Conservation (phyloP, 441 rosid genomes). For the Bruguiera hainesii region DNA sequence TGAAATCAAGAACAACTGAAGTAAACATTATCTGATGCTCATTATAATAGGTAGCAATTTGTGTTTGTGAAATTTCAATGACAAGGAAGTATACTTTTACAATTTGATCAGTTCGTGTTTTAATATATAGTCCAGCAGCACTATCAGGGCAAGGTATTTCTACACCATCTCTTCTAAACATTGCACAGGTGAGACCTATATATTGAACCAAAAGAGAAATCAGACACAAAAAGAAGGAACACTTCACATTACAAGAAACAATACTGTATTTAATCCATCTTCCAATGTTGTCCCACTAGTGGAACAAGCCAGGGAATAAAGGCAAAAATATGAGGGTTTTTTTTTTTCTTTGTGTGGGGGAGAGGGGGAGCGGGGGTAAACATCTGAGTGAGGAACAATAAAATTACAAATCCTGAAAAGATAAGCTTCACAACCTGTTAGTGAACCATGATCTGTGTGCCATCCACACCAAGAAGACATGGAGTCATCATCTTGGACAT, state of each 20-base stretch:
- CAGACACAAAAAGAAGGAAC: conserved; percentile 19
- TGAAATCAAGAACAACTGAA: conserved; percentile 1
- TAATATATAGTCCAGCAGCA: conserved; percentile 86
- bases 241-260: conserved; percentile 5
- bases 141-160: conserved; percentile 81
- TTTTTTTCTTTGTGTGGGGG: no score
- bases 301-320: conserved; percentile 1
- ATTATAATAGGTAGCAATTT: conserved; percentile 12
- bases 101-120: conserved; percentile 70
- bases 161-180: conserved; percentile 67
- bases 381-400: no score
- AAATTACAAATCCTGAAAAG: no score
- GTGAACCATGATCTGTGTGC: conserved; percentile 94
- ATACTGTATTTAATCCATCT: neutral
- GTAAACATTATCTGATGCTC: conserved; percentile 2
- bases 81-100: conserved; percentile 64
- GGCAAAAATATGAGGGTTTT: no score
- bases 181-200: conserved; percentile 92
- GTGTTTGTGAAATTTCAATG: conserved; percentile 15
- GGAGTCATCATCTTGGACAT: conserved; percentile 39
- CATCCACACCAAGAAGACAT: conserved; percentile 97
- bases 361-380: no score
- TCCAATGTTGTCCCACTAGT: neutral
- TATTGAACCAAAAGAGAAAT: conserved; percentile 30
- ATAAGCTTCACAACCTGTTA: conserved; percentile 51